A percentile compares a stretch with the other conserved stretches of the same genome.
These are phyloP conservation scores for Colletotrichum gigasporum DNA, from an alignment of 2,329 filamentous ascomycete species.

Conservation along the genomic window DNA sequence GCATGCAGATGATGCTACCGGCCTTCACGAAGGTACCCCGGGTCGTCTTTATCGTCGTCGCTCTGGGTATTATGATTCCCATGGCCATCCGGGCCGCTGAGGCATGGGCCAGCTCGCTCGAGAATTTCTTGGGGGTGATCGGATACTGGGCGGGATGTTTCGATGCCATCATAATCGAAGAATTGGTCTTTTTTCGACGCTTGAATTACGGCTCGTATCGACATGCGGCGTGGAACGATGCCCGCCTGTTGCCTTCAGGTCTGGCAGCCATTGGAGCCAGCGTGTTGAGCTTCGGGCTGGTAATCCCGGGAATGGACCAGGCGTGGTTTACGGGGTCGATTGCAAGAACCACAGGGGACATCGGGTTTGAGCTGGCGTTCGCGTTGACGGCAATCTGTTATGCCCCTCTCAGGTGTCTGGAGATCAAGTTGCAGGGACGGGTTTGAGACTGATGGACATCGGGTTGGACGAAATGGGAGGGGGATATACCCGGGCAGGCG, in stretches of 20 bases:
- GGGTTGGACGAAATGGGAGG: neutral
- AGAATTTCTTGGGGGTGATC: slow-evolving; percentile 55
- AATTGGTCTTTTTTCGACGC: slow-evolving; percentile 53
- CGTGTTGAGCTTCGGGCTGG: slow-evolving; percentile 50
- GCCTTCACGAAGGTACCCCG: slow-evolving; percentile 49
- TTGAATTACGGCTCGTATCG: slow-evolving; percentile 52
- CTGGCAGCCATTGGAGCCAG: slow-evolving; percentile 55
- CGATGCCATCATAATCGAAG: slow-evolving; percentile 49
- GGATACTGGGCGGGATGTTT: slow-evolving; percentile 58
- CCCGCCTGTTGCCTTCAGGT: slow-evolving; percentile 50
- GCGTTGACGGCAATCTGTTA: slow-evolving; percentile 51
- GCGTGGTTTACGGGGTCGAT: slow-evolving; percentile 55
- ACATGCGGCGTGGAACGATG: slow-evolving; percentile 54
- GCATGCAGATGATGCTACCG: slow-evolving; percentile 49
- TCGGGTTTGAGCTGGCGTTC: slow-evolving; percentile 57
- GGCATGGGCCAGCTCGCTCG: slow-evolving; percentile 50
- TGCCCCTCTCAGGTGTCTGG: slow-evolving; percentile 47
- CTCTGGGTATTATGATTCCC: slow-evolving; percentile 51
- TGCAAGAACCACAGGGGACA: slow-evolving; percentile 52
- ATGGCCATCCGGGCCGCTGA: slow-evolving; percentile 50
- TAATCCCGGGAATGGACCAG: slow-evolving; percentile 53
- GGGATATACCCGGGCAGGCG: slow-evolving; percentile 5
- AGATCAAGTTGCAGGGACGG: slow-evolving; percentile 44
- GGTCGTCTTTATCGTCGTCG: slow-evolving; percentile 49
- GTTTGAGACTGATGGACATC: slow-evolving; percentile 27